Percentiles rank a stretch among this genome's conserved stretches.
These are phyloP conservation scores for Earliella scabrosa DNA, from an alignment of 1,284 basidiomycete genomes.

Conservation along the genomic window DNA sequence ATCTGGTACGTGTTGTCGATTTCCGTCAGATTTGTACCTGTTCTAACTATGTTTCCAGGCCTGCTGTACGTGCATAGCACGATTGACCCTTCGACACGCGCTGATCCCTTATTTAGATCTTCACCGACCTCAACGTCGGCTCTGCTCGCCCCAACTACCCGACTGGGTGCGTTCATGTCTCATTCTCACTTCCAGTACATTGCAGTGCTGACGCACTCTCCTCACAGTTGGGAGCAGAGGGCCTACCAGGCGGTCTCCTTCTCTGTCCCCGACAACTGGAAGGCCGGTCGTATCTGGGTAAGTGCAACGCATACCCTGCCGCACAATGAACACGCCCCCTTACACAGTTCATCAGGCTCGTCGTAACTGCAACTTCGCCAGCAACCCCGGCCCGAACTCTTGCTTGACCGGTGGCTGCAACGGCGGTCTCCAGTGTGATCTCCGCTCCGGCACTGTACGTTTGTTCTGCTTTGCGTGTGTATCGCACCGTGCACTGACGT, in stretches of 20 bases:
- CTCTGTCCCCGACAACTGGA: conserved; percentile 43
- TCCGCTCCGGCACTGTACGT: conserved; percentile 41
- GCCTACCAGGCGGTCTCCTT: conserved; percentile 37
- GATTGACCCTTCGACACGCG: not conserved
- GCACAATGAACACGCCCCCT: no score
- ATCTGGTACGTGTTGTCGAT: conserved; percentile 22
- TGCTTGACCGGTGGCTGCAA: conserved; percentile 51
- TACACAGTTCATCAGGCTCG: conserved; percentile 36
- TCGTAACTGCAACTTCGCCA: conserved; percentile 47
- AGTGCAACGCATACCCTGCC: not conserved
- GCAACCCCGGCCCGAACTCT: conserved; percentile 42
- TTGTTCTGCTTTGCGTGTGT: no score
- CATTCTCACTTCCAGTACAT: no score
- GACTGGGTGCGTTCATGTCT: conserved; percentile 35
- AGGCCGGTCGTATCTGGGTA: conserved; percentile 45
- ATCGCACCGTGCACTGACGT: no score
- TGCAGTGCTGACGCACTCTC: not conserved
- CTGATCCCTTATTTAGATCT: conserved; percentile 7
- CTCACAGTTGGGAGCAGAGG: conserved; percentile 36
- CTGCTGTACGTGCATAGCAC: conserved; percentile 7
- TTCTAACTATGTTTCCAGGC: not conserved
- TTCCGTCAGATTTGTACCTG: no score
- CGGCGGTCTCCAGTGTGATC: conserved; percentile 50
- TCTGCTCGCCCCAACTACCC: conserved; percentile 30
- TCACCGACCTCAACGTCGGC: conserved; percentile 38